Percentiles rank a stretch among this genome's conserved stretches.
phyloP scores from a whole-genome alignment of 2,329 filamentous ascomycete genomes.

The Lizonia empirigonia region DNA sequence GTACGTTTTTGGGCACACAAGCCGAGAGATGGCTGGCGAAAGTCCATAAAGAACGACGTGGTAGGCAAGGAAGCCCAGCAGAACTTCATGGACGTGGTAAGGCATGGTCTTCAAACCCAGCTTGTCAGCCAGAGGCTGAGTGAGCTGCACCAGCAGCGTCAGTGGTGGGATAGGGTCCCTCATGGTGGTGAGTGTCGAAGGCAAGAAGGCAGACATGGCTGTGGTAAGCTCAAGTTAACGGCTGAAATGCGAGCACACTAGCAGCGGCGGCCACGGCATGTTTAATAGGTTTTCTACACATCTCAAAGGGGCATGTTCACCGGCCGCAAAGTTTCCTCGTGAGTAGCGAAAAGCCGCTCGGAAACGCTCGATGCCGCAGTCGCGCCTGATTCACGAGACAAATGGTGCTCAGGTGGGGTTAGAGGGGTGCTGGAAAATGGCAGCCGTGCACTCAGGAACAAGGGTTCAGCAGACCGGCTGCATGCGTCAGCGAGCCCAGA shows the following conservation, averaged over 20 bases:
- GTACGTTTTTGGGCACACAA: constrained; percentile 69
- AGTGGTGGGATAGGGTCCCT: constrained; percentile 72
- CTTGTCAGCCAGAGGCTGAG: constrained; percentile 68
- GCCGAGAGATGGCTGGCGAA: constrained; percentile 69
- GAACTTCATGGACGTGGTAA: constrained; percentile 76
- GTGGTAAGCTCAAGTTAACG: constrained; percentile 14
- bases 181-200: constrained; percentile 57
- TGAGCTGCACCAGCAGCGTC: constrained; percentile 59
- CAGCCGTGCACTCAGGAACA: constrained; percentile 9
- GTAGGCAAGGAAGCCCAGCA: constrained; percentile 71
- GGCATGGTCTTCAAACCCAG: constrained; percentile 71
- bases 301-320: neutral
- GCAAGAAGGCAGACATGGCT: constrained; percentile 27
- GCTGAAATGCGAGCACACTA: constrained; percentile 10
- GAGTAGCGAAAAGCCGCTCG: constrained; percentile 10
- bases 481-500: neutral
- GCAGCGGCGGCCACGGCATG: constrained; percentile 9
- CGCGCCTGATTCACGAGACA: constrained; percentile 16
- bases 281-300: constrained; percentile 12
- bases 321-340: constrained; percentile 13
- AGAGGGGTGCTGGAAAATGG: constrained; percentile 7
- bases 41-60: constrained; percentile 69
- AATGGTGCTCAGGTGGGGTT: constrained; percentile 13
- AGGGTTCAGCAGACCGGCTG: constrained; percentile 4
- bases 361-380: constrained; percentile 21